Evolutionary conservation across 2,329 filamentous ascomycete species (phyloP), one percentile per base, ranked within the genome.

Genomic region (Xylariaceae sp.): DNA sequence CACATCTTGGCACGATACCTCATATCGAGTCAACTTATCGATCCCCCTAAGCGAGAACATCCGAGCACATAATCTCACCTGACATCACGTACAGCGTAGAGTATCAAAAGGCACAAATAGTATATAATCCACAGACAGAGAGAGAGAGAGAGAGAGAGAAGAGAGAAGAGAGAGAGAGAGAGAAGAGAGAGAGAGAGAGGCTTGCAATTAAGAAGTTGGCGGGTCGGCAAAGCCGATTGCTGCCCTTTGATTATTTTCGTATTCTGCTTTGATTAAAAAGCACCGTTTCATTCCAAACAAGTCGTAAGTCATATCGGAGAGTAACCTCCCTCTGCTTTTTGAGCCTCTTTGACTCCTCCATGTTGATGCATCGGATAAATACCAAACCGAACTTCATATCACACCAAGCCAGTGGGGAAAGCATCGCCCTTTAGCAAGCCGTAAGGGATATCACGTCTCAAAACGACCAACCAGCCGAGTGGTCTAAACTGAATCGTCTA

Each of bases 301-400:
- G 37, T 41, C 37, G 37, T 41, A 41, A 41, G 37, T 41, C 37
- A 41, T 41, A 41, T 41, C 37, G 37, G 11, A 41, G 37, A 41
- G 51, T 51, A 44, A 30, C 39, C 18, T 51, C 23, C 23, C 23
- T 51, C 47, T 55, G 49, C 39, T 39, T 35, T 64, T 63, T 48
- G 49, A 60, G 61, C 59, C 59, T 62, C 54, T 51, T 60, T 49
- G 50, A 49, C 57, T 57, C 55, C 17, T 55, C 53, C 57, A 52
- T 61, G 34, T 57, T 60, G 56, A 58, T 60, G 56, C 56, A 53
- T 61, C 61, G 48, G 55, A 59, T 35, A 61, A 30, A 63, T 56
- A 62, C 61, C 64, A 63, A 56, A 58, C 57, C 56, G 56, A 63
- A 60, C 63, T 60, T 60, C 58, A 58, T 39, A 56, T 56, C 66